phyloP scores from a whole-genome alignment of 1,284 basidiomycete genomes.

The Ustilago nuda region DNA sequence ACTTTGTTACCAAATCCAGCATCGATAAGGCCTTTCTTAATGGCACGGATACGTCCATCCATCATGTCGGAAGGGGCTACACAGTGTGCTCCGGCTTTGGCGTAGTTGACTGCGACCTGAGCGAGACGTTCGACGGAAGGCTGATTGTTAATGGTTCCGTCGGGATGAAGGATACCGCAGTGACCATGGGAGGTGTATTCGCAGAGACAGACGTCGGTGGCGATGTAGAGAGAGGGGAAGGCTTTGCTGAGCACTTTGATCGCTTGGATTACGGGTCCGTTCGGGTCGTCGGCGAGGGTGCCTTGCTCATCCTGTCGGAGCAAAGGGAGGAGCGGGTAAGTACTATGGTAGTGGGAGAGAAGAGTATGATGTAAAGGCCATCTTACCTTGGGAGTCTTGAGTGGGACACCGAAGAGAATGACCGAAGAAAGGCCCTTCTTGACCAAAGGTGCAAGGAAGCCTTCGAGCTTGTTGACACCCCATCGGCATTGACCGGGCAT shows the following conservation, averaged over 20 bases:
- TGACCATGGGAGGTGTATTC: slow-evolving; percentile 99
- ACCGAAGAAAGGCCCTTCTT: slow-evolving; percentile 90
- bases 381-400: slow-evolving; percentile 81
- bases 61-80: slow-evolving; percentile 99
- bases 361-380: background rate
- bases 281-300: slow-evolving; percentile 86
- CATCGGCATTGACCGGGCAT: slow-evolving; percentile 73
- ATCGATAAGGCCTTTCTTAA: slow-evolving; percentile 87
- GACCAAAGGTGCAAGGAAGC: slow-evolving; percentile 86
- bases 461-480: slow-evolving; percentile 92
- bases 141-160: slow-evolving; percentile 76
- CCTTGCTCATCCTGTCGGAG: slow-evolving; percentile 80
- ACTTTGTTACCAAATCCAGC: slow-evolving; percentile 78
- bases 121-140: slow-evolving; percentile 81
- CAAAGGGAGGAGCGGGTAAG: background rate
- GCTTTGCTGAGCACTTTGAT: slow-evolving; percentile 80
- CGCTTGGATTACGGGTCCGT: slow-evolving; percentile 92
- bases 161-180: slow-evolving; percentile 83
- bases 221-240: slow-evolving; percentile 80
- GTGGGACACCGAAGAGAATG: slow-evolving; percentile 95
- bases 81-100: slow-evolving; percentile 92
- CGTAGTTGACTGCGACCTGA: slow-evolving; percentile 91
- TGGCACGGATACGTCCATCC: slow-evolving; percentile 91
- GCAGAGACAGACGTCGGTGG: slow-evolving; percentile 97
- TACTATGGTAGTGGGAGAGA: background rate